phyloP scores from a whole-genome alignment of 495 filamentous ascomycete genomes.

The Hypoxylon lienhwacheense region DNA sequence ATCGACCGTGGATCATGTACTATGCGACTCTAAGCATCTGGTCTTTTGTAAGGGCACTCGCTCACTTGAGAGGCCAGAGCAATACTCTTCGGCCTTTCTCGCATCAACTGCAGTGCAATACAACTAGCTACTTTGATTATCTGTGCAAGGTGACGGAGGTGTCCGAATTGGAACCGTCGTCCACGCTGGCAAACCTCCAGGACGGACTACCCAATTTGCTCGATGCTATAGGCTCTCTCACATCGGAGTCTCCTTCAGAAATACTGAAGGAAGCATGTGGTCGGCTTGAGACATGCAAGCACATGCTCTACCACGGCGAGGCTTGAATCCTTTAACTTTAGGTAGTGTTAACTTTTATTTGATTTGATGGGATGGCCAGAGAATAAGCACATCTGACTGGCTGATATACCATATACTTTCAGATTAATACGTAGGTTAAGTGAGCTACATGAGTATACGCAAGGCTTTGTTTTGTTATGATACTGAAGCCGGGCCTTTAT shows the following conservation, averaged over 20 bases:
- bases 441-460: no score
- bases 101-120: constrained; percentile 29
- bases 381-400: neutral
- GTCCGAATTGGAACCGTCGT: constrained; percentile 41
- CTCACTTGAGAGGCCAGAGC: constrained; percentile 48
- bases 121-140: constrained; percentile 41
- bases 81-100: constrained; percentile 27
- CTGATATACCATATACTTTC: no score
- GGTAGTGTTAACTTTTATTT: neutral
- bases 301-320: constrained; percentile 41
- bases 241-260: constrained; percentile 49
- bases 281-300: constrained; percentile 47
- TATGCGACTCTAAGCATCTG: constrained; percentile 89
- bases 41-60: constrained; percentile 86
- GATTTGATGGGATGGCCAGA: neutral
- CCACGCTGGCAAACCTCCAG: constrained; percentile 35
- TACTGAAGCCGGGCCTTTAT: no score
- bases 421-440: no score
- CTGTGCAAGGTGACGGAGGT: constrained; percentile 45
- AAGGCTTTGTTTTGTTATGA: no score
- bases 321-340: constrained; percentile 11
- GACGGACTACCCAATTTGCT: constrained; percentile 50
- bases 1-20: constrained; percentile 96
- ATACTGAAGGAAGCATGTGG: constrained; percentile 48
- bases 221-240: constrained; percentile 45